Base-by-base conservation (phyloP, 768 basidiomycete genomes). In the Termitomyces sp. region DNA sequence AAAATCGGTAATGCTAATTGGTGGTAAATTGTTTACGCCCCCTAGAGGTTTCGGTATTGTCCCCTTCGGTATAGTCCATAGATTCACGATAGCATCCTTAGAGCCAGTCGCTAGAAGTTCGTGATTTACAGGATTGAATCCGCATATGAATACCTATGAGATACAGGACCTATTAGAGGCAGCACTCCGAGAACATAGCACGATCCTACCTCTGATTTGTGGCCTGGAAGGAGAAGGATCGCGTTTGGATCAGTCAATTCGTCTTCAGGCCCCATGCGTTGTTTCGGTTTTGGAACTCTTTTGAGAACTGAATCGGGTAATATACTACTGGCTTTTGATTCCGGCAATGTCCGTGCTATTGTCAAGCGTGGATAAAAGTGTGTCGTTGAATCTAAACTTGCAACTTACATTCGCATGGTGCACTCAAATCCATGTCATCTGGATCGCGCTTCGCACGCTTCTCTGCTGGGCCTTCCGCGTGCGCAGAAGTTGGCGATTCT, bases 41-140 rank as follows among this genome's bases (percentile, higher is more conserved):
- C 69, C 57, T 49, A 77, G 71, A 41, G 75, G 68, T 52, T 73
- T 70, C 21, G 85, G 80, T 54, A 89, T 69, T 58, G 85, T 76
- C 91, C 90, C 37, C 29, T 43, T 53, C 9, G 52, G 80, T 54
- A 89, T 69, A 58, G 85, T 77, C 90, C 90, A 93, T 57, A 91
- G 72, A 60, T 88, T 82, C 16, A 91, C 81, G 19, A 83, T 75
- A 42, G 86, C 85, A 69, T 93, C 89, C 68, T 87, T 90, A 40
- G 91, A 90, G 55, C 91, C 91, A 29, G 90, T 84, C 21, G 88
- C 88, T 17, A 93, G 71, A n/a, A 84, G 64, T 38, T 80, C 76
- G 31, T 74, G 75, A 34, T 79, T 73, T 37, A 71, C 75, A 12
- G 91, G 90, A 70, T 90, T 92, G 78, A 89, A 93, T 4, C 86